phyloP scores from a whole-genome alignment of 805 yeast genomes.

The Cyberlindnera maritima region DNA sequence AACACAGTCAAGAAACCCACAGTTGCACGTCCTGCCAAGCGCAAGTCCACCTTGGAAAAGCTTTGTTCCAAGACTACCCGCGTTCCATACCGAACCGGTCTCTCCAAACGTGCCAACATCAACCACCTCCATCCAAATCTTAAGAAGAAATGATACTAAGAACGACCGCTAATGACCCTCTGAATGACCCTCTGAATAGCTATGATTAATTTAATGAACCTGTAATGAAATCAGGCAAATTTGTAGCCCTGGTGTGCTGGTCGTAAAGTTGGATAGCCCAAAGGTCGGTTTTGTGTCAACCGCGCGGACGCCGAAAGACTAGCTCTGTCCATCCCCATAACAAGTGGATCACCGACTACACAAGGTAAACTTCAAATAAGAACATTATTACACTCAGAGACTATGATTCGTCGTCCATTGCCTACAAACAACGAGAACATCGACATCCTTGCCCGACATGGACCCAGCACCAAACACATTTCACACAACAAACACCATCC shows the following conservation, averaged over 20 bases:
- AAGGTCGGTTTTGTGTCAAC: neutral
- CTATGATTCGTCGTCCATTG: neutral
- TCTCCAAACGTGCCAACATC: conserved; percentile 24
- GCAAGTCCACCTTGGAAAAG: conserved; percentile 5
- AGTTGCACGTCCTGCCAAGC: neutral
- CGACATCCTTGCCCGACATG: neutral
- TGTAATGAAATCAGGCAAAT: too few relatives aligned
- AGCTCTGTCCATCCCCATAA: neutral
- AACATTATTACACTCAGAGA: neutral
- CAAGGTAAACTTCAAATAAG: neutral
- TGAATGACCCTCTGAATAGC: too few relatives aligned
- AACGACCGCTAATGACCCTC: neutral
- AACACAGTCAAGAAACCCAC: neutral
- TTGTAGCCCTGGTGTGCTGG: too few relatives aligned
- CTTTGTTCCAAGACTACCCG: conserved; percentile 14
- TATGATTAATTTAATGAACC: too few relatives aligned
- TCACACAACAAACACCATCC: neutral
- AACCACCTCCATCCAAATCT: conserved; percentile 21
- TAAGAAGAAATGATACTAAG: conserved; percentile 5
- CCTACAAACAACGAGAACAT: neutral
- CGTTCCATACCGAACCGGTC: conserved; percentile 24
- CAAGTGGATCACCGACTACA: too few relatives aligned
- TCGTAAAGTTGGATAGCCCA: neutral
- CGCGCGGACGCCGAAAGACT: too few relatives aligned
- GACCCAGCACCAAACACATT: neutral